These are phyloP conservation scores for Alternaria rosae DNA, from an alignment of 2,329 filamentous ascomycete genomes.

Conservation along the genomic window DNA sequence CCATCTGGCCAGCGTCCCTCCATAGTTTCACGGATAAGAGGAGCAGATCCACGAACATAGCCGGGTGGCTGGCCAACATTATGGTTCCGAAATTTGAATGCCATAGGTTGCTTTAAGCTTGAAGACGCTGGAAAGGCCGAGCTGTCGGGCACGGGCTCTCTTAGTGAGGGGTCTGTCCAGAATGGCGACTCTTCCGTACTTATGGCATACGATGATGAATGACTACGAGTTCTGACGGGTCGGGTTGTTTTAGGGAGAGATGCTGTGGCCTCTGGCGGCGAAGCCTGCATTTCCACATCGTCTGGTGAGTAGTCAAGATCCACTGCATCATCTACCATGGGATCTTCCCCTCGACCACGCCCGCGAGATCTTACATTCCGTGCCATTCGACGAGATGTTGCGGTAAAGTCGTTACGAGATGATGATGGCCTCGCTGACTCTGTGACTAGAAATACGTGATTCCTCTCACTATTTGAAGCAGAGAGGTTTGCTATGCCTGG, in stretches of 20 bases:
- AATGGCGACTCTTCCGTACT: not conserved
- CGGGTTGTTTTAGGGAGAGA: not conserved
- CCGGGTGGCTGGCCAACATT: not conserved
- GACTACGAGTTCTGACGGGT: not conserved
- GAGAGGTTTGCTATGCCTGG: not conserved
- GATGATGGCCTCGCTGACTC: not conserved
- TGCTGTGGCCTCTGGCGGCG: not conserved
- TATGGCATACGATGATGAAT: not conserved
- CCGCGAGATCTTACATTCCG: not conserved
- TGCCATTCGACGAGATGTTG: not conserved
- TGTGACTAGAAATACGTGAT: not conserved
- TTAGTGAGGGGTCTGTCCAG: not conserved
- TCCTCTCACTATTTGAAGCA: not conserved
- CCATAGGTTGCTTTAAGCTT: not conserved
- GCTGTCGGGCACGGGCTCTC: not conserved
- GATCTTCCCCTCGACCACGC: not conserved
- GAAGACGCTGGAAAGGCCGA: not conserved
- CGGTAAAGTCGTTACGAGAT: not conserved
- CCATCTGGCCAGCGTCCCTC: conserved; percentile 3
- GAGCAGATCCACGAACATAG: not conserved
- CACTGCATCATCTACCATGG: not conserved
- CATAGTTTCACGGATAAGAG: not conserved
- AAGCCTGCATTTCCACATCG: not conserved
- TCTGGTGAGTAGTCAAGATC: not conserved
- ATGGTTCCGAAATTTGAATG: not conserved